Evolutionary conservation across 1,284 basidiomycete genomes (phyloP).

Genomic region (Ceratobasidium sp.): DNA sequence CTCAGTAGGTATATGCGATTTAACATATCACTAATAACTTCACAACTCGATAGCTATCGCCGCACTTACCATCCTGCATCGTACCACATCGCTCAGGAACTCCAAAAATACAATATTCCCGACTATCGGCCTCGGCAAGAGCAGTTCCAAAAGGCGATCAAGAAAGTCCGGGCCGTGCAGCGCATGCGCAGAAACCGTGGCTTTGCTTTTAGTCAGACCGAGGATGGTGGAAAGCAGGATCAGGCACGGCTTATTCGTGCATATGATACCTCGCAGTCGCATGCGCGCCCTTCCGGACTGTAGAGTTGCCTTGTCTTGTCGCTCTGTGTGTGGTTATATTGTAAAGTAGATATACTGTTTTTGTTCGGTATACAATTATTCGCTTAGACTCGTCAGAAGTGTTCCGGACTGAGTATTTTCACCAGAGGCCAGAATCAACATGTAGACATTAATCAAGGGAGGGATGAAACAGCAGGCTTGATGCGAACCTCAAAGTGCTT

Average conservation of each 20-base stretch:
- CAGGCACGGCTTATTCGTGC: slow-evolving; percentile 88
- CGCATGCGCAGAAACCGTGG: slow-evolving; percentile 93
- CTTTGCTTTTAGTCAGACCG: slow-evolving; percentile 96
- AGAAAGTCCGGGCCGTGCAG: slow-evolving; percentile 95
- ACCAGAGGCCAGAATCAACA: too few relatives aligned
- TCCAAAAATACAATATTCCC: slow-evolving; percentile 97
- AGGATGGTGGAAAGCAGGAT: slow-evolving; percentile 83
- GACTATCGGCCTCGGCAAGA: slow-evolving; percentile 98
- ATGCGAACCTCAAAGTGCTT: too few relatives aligned
- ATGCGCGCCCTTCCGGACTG: slow-evolving; percentile 73
- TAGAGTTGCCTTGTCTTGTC: slow-evolving; percentile 45
- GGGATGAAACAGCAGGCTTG: too few relatives aligned
- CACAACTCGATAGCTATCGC: slow-evolving; percentile 73
- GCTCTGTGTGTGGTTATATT: slow-evolving; percentile 20
- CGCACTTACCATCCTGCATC: slow-evolving; percentile 90
- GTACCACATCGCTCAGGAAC: slow-evolving; percentile 97
- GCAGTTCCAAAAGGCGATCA: slow-evolving; percentile 98
- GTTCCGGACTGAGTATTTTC: too few relatives aligned
- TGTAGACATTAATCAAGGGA: too few relatives aligned
- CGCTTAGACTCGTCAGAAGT: neutral
- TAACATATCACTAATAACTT: slow-evolving; percentile 54
- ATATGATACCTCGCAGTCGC: slow-evolving; percentile 86
- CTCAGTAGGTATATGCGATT: slow-evolving; percentile 12
- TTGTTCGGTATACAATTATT: slow-evolving; percentile 11
- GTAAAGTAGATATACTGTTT: slow-evolving; percentile 26